These are phyloP conservation scores for Phytophthora idaei DNA, from an alignment of 352 stramenopile genomes.

Conservation along the genomic window DNA sequence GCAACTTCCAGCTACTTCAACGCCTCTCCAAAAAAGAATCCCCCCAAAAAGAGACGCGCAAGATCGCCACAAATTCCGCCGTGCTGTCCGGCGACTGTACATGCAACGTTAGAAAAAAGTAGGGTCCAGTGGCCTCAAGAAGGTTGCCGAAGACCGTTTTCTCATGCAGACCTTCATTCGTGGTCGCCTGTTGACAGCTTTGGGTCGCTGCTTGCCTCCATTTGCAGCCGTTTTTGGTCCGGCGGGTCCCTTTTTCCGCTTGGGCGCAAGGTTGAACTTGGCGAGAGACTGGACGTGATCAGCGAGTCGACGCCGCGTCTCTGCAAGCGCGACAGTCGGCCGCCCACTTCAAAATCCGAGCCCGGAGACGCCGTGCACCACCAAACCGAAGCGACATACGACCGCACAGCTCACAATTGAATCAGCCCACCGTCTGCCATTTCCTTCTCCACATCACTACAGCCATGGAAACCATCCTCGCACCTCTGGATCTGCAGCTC, in stretches of 20 bases:
- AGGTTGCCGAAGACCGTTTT: background rate
- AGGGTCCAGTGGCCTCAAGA: background rate
- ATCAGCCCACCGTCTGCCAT: background rate
- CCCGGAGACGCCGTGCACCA: slow-evolving; percentile 22
- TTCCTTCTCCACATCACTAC: slow-evolving; percentile 2
- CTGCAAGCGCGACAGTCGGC: slow-evolving; percentile 19
- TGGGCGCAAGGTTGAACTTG: slow-evolving; percentile 30
- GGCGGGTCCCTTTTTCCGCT: slow-evolving; percentile 30
- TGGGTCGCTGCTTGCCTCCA: no score
- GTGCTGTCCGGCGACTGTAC: background rate
- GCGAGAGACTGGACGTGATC: slow-evolving; percentile 17
- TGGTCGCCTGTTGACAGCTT: background rate
- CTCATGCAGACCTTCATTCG: background rate
- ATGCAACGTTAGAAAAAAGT: background rate
- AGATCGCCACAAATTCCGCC: background rate
- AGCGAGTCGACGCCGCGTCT: slow-evolving; percentile 15
- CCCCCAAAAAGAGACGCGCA: background rate
- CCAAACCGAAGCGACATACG: slow-evolving; percentile 11
- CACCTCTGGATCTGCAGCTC: slow-evolving; percentile 59
- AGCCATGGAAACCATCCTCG: slow-evolving; percentile 69
- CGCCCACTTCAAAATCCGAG: slow-evolving; percentile 43
- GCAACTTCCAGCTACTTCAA: background rate
- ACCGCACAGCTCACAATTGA: background rate
- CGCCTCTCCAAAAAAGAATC: background rate
- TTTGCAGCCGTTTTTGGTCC: slow-evolving; percentile 9